Evolutionary conservation across 2,329 filamentous ascomycete genomes (phyloP).

Genomic region (Mollisiaceae sp.): DNA sequence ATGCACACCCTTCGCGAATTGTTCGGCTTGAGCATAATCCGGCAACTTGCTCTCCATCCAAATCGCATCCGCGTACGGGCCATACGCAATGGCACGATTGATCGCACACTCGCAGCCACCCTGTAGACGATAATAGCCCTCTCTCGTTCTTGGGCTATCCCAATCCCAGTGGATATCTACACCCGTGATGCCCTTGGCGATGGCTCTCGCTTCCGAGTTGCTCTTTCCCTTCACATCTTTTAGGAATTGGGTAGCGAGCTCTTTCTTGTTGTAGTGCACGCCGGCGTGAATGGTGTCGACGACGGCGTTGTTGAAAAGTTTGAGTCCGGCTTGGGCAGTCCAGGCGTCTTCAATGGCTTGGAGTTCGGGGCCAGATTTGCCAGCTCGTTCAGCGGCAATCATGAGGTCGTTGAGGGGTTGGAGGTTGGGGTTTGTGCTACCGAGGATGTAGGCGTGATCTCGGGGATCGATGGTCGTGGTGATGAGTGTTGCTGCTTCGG

Average conservation of each 20-base stretch:
- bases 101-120: slow-evolving; percentile 91
- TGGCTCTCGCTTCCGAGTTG: slow-evolving; percentile 78
- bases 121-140: slow-evolving; percentile 93
- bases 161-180: slow-evolving; percentile 90
- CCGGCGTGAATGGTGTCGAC: slow-evolving; percentile 77
- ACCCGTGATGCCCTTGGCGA: slow-evolving; percentile 79
- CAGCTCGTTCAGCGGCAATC: slow-evolving; percentile 79
- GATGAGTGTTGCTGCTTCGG: slow-evolving; percentile 96
- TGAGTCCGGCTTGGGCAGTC: slow-evolving; percentile 77
- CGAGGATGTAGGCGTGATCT: slow-evolving; percentile 93
- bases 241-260: slow-evolving; percentile 70
- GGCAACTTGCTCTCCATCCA: slow-evolving; percentile 99
- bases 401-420: slow-evolving; percentile 90
- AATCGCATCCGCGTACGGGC: slow-evolving; percentile 92
- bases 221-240: slow-evolving; percentile 78
- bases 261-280: slow-evolving; percentile 70
- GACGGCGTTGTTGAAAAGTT: slow-evolving; percentile 91
- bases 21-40: slow-evolving; percentile 86
- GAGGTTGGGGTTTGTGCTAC: slow-evolving; percentile 82
- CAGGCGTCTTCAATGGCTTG: slow-evolving; percentile 93
- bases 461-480: slow-evolving; percentile 94
- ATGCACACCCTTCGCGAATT: slow-evolving; percentile 93
- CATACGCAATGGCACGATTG: slow-evolving; percentile 89
- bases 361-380: slow-evolving; percentile 80
- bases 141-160: slow-evolving; percentile 89